phyloP scores from a whole-genome alignment of 768 basidiomycete genomes.

The Lentinula guzmanii region DNA sequence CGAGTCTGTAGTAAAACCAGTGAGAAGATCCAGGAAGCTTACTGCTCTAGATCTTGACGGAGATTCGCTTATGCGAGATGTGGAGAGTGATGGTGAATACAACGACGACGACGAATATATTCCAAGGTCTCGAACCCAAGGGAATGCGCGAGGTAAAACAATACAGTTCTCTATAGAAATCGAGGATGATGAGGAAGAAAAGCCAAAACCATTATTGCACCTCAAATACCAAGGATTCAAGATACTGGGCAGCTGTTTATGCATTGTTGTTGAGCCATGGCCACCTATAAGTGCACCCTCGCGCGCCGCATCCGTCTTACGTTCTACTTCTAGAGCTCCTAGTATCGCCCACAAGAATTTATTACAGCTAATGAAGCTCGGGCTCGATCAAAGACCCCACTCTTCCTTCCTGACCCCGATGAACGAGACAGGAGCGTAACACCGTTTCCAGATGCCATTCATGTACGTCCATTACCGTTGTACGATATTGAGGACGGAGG shows the following conservation, averaged over 20 bases:
- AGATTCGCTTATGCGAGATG: neutral
- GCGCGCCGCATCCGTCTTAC: constrained; percentile 18
- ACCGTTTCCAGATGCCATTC: constrained; percentile 15
- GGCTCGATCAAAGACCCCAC: constrained; percentile 49
- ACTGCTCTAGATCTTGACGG: constrained; percentile 13
- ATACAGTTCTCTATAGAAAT: constrained; percentile 36
- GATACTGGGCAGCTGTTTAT: constrained; percentile 68
- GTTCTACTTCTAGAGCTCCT: constrained; percentile 18
- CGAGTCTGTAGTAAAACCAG: neutral
- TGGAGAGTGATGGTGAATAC: neutral
- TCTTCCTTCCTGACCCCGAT: constrained; percentile 68
- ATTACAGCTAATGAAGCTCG: constrained; percentile 14
- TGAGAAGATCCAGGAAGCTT: neutral
- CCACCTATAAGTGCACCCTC: constrained; percentile 40
- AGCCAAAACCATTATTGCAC: constrained; percentile 64
- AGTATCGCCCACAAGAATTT: constrained; percentile 26
- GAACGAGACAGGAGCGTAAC: constrained; percentile 34
- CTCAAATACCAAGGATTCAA: constrained; percentile 67
- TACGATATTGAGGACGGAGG: constrained; percentile 30
- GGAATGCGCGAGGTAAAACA: constrained; percentile 1
- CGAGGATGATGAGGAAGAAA: constrained; percentile 61
- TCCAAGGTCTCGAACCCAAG: constrained; percentile 16
- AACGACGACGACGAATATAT: constrained; percentile 5
- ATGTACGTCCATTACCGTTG: constrained; percentile 13
- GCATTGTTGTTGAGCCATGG: constrained; percentile 81